Evolutionary conservation across 179 eudicot species (phyloP).

Genomic region (Actinidia arguta): DNA sequence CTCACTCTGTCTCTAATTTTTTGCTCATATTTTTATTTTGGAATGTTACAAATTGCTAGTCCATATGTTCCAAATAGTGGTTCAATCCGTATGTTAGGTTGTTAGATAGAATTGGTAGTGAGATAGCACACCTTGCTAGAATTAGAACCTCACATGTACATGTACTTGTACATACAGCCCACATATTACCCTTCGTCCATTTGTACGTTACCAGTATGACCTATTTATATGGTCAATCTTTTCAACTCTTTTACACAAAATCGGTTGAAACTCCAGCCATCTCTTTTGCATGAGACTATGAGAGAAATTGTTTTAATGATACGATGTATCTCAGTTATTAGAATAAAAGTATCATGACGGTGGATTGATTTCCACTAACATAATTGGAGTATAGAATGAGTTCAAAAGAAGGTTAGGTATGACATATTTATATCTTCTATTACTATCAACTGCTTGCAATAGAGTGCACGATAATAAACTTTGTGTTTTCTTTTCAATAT

Average conservation of each 20-base stretch:
- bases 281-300: not conserved
- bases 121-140: too few relatives aligned
- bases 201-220: not conserved
- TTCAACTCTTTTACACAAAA: not conserved
- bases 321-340: not conserved
- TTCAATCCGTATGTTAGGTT: too few relatives aligned
- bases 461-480: not conserved
- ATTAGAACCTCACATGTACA: too few relatives aligned
- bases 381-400: not conserved
- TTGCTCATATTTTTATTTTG: too few relatives aligned
- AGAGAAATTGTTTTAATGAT: not conserved
- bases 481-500: not conserved
- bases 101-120: too few relatives aligned
- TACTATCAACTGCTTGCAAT: not conserved
- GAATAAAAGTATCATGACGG: not conserved
- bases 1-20: too few relatives aligned
- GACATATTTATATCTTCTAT: not conserved
- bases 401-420: not conserved
- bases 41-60: too few relatives aligned
- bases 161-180: too few relatives aligned
- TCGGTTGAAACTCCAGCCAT: not conserved
- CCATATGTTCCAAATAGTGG: too few relatives aligned
- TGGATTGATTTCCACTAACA: not conserved
- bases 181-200: too few relatives aligned
- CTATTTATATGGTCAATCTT: not conserved